Base-by-base conservation (phyloP, 257 asterid genomes). In the Ophiorrhiza pumila region DNA sequence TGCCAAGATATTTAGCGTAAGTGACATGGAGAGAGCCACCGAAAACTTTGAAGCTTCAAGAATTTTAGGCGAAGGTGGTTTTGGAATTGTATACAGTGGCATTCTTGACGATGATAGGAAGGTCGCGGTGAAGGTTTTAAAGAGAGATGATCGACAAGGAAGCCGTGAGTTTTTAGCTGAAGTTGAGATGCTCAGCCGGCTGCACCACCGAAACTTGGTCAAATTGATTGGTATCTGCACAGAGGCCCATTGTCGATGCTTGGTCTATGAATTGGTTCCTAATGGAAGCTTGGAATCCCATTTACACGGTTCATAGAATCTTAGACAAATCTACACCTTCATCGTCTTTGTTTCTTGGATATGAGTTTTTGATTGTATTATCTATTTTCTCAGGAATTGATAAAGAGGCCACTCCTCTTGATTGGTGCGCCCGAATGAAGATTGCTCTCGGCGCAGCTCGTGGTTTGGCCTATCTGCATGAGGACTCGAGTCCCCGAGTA, bases 401-500 rank as follows among this genome's bases (percentile, higher is more conserved):
- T 69, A 91, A 84, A 82, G 88, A 85, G 71, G 71, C 69, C 39
- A 82, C 83, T 43, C 93, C 96, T 58, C 99, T 94, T 50, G 93
- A 87, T 75, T 94, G 97, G 99, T 68, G 52, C 69, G 79, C 96
- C 22, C 80, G 97, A 73, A 84, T 91, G 95, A 94, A 87, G 82
- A 91, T 94, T 41, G 96, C 99, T 22, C 78, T 94, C 13, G 97
- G 99, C 27, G 89, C 97, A 45, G 99, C 97, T 43, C 78, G 96
- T 58, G 99, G 97, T 17, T 85, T 94, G 84, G 95, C 99, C 3
- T 94, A 91, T 79, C 76, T 91, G 71, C 99, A 94, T 34, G 99
- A 94, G 84, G 97, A 94, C 76, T 94, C 99, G 6, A 94, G 91
- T 79, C 99, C 99, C 42, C 91, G 96, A 62, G 99, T 94, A 59